Percentiles rank a stretch among this genome's conserved stretches.
Evolutionary conservation across 1,139 yeast species (phyloP).

Genomic region (Zygoascus meyerae): DNA sequence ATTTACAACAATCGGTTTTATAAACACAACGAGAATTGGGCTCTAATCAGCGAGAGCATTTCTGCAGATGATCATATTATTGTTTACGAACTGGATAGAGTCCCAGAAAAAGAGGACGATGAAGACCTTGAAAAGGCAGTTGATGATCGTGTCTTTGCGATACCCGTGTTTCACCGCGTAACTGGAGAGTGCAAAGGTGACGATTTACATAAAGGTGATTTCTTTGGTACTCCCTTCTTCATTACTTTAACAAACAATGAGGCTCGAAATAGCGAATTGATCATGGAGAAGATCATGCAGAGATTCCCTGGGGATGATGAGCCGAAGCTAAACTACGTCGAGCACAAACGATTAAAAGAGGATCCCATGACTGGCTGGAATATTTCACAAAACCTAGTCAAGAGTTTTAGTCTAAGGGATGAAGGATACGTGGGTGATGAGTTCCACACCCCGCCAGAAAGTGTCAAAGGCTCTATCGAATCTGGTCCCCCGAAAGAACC

Average conservation of each 20-base stretch:
- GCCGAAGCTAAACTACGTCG: slow-evolving; percentile 10
- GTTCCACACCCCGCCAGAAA: no score
- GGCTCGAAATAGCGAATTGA: slow-evolving; percentile 48
- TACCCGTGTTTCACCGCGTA: slow-evolving; percentile 63
- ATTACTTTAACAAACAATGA: slow-evolving; percentile 50
- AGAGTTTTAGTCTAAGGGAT: slow-evolving; percentile 4
- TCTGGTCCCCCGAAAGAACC: no score
- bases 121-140: slow-evolving; percentile 12
- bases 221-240: slow-evolving; percentile 74
- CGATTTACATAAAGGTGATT: slow-evolving; percentile 31
- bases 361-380: slow-evolving; percentile 16
- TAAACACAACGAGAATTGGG: slow-evolving; percentile 59
- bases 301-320: slow-evolving; percentile 8
- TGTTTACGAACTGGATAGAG: slow-evolving; percentile 53
- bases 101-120: slow-evolving; percentile 8
- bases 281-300: slow-evolving; percentile 13
- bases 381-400: slow-evolving; percentile 10
- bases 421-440: no score
- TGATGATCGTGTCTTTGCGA: slow-evolving; percentile 41
- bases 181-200: slow-evolving; percentile 25
- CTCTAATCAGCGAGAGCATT: slow-evolving; percentile 63
- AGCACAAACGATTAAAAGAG: slow-evolving; percentile 11
- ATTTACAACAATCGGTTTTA: slow-evolving; percentile 65
- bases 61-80: slow-evolving; percentile 57
- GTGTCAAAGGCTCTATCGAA: no score